Evolutionary conservation across 2,329 filamentous ascomycete species (phyloP).

Genomic region (Trichocomaceae sp.): DNA sequence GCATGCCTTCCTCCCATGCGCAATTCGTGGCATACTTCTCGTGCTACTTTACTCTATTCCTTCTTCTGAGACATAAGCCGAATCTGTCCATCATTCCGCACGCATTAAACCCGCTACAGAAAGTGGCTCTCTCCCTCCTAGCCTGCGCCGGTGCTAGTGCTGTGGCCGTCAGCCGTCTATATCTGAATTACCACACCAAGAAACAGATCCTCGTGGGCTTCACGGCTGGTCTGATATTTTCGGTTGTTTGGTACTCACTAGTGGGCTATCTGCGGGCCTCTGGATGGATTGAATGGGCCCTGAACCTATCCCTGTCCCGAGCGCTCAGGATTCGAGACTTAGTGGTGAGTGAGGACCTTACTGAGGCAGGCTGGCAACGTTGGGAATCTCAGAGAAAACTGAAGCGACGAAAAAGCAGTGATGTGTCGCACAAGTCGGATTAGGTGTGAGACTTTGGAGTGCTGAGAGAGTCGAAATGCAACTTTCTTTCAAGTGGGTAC

Average conservation of each 20-base stretch:
- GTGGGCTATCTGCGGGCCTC: constrained; percentile 60
- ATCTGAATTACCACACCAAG: constrained; percentile 86
- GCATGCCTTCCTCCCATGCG: constrained; percentile 92
- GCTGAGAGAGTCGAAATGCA: background rate
- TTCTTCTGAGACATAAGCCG: constrained; percentile 73
- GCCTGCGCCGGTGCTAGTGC: constrained; percentile 56
- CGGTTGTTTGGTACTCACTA: constrained; percentile 68
- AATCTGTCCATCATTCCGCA: constrained; percentile 38
- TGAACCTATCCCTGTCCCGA: constrained; percentile 60
- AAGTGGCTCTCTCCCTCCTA: constrained; percentile 51
- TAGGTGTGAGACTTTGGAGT: constrained; percentile 14
- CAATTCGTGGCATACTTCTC: constrained; percentile 94
- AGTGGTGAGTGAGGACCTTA: constrained; percentile 78
- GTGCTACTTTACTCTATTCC: constrained; percentile 73
- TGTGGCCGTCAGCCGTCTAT: constrained; percentile 78
- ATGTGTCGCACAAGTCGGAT: constrained; percentile 23
- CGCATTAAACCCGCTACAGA: constrained; percentile 43
- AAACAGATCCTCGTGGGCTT: constrained; percentile 80
- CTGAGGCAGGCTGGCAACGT: constrained; percentile 87
- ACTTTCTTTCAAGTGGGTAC: background rate
- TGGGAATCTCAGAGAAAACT: constrained; percentile 59
- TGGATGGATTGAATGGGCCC: constrained; percentile 65
- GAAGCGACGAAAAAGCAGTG: constrained; percentile 22
- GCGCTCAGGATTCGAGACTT: constrained; percentile 73
- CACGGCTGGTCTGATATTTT: constrained; percentile 63